Conservation (phyloP, 371 early-diverging fungal species). For the Apophysomyces variabilis region DNA sequence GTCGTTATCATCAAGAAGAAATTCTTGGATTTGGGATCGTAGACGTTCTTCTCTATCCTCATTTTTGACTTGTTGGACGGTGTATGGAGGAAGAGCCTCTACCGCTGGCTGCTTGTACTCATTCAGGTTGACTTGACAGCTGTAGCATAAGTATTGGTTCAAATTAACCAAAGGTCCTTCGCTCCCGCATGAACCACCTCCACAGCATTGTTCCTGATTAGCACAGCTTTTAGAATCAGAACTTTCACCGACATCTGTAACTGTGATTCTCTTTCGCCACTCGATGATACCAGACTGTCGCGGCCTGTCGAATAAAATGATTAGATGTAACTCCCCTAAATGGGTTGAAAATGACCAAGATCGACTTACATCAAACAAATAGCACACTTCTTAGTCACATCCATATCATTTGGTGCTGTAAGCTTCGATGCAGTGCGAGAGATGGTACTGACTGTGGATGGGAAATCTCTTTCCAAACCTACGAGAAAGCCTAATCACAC, state of each 20-base stretch:
- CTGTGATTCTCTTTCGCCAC: slow-evolving; percentile 63
- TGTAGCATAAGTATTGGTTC: slow-evolving; percentile 57
- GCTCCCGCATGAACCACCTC: slow-evolving; percentile 26
- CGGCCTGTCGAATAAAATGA: slow-evolving; percentile 39
- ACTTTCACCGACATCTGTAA: slow-evolving; percentile 28
- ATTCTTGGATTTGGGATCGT: slow-evolving; percentile 60
- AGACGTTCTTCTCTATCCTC: slow-evolving; percentile 45
- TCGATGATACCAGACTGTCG: slow-evolving; percentile 50
- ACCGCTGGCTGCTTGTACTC: slow-evolving; percentile 39
- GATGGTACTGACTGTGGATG: slow-evolving; percentile 87
- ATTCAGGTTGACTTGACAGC: slow-evolving; percentile 61
- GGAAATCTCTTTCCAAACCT: slow-evolving; percentile 81
- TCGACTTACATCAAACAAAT: slow-evolving; percentile 58
- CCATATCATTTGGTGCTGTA: slow-evolving; percentile 50
- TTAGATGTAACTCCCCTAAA: not conserved
- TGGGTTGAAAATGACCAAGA: not conserved
- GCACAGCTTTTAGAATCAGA: slow-evolving; percentile 18
- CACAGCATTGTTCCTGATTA: slow-evolving; percentile 24
- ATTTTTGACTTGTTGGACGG: slow-evolving; percentile 26
- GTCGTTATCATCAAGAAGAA: slow-evolving; percentile 53
- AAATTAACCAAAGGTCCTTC: slow-evolving; percentile 29
- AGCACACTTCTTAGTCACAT: slow-evolving; percentile 49
- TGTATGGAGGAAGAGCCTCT: slow-evolving; percentile 28
- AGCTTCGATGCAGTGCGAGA: slow-evolving; percentile 84
- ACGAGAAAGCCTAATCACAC: slow-evolving; percentile 70